Evolutionary conservation across 2,329 filamentous ascomycete genomes (phyloP).

Genomic region (Fusarium newnesense): DNA sequence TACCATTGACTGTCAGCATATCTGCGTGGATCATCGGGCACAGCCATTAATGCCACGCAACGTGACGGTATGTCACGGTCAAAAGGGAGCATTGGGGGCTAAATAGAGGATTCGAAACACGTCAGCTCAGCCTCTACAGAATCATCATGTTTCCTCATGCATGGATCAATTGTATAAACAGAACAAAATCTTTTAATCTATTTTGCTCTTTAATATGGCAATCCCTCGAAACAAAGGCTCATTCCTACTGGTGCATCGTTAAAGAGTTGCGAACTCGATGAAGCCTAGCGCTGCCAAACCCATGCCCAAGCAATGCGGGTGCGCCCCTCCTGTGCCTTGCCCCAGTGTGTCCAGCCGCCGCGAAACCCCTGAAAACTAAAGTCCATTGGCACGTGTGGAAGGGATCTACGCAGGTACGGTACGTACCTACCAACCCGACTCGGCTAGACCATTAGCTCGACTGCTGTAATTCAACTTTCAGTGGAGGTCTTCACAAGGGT

Average conservation of each 20-base stretch:
- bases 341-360: conserved; percentile 22
- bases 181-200: not conserved
- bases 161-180: not conserved
- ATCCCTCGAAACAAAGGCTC: conserved; percentile 15
- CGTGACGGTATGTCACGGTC: not conserved
- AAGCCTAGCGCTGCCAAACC: conserved; percentile 23
- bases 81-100: conserved; percentile 1
- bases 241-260: conserved; percentile 23
- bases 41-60: conserved; percentile 19
- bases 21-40: conserved; percentile 23
- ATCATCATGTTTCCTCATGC: not conserved
- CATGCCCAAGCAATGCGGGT: conserved; percentile 31
- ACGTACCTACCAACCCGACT: conserved; percentile 24
- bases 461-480: conserved; percentile 36
- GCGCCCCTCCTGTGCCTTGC: conserved; percentile 25
- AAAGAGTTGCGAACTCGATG: not conserved
- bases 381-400: not conserved
- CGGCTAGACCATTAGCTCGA: conserved; percentile 19
- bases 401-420: conserved; percentile 21
- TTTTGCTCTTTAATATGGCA: not conserved
- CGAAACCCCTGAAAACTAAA: conserved; percentile 6
- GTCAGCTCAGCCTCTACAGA: conserved; percentile 3
- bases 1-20: conserved; percentile 27
- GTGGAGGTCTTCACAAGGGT: conserved; percentile 32
- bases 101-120: not conserved